Evolutionary conservation across 805 yeast species (phyloP).

Genomic region (Candida piceae): DNA sequence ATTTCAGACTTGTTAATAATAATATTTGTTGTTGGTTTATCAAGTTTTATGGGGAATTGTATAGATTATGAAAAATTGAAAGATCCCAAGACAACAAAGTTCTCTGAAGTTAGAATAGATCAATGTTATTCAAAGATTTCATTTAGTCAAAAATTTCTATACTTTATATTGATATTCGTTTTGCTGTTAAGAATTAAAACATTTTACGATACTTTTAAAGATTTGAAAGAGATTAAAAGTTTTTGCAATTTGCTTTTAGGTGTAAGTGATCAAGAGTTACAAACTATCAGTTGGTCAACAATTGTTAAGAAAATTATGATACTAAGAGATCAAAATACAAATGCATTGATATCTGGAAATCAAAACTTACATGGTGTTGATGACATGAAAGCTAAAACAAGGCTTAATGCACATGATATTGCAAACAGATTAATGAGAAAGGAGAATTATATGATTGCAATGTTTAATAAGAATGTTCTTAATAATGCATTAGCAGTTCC

Average conservation of each 20-base stretch:
- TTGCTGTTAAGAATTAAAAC: constrained; percentile 49
- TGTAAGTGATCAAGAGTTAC: constrained; percentile 75
- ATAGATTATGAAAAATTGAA: constrained; percentile 48
- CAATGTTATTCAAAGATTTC: constrained; percentile 45
- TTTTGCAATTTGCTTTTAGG: constrained; percentile 71
- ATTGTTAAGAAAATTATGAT: constrained; percentile 72
- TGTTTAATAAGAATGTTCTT: constrained; percentile 72
- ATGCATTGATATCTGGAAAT: constrained; percentile 53
- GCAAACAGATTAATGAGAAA: constrained; percentile 95
- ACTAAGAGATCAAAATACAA: constrained; percentile 78
- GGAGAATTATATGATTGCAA: constrained; percentile 89
- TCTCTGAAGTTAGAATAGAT: constrained; percentile 38
- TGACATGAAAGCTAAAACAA: constrained; percentile 64
- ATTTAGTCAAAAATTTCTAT: constrained; percentile 48
- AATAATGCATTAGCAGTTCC: constrained; percentile 54
- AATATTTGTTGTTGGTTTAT: constrained; percentile 71
- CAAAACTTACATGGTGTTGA: constrained; percentile 29
- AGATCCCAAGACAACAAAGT: constrained; percentile 29
- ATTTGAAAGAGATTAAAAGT: constrained; percentile 66
- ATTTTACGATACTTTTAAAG: constrained; percentile 55
- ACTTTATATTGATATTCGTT: constrained; percentile 57
- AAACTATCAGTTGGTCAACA: constrained; percentile 89
- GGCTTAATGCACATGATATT: constrained; percentile 87
- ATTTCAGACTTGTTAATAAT: constrained; percentile 66
- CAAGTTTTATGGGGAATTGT: constrained; percentile 79